Conservation (phyloP, 495 filamentous ascomycete species). For the Aspergillus ellipticus region DNA sequence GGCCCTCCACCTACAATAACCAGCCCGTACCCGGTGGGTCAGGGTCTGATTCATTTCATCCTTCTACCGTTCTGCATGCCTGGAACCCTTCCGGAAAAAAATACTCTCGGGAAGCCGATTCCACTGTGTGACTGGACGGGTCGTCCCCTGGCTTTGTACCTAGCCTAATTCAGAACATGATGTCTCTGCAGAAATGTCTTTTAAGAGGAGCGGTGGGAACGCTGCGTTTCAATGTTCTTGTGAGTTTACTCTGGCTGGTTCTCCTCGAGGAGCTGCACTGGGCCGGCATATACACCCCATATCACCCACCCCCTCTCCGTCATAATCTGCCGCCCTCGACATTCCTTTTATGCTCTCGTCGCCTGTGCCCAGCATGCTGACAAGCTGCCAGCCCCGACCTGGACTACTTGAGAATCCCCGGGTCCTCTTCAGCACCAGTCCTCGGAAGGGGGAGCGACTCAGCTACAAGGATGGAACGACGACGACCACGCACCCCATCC, state of each 20-base stretch:
- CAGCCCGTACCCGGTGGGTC: neutral
- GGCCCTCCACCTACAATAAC: neutral
- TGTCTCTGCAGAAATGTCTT: conserved; percentile 6
- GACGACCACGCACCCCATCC: too few relatives aligned
- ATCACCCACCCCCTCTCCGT: neutral
- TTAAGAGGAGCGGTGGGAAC: conserved; percentile 8
- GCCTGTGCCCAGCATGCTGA: conserved; percentile 10
- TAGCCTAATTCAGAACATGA: conserved; percentile 1
- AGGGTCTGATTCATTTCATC: neutral
- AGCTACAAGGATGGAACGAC: neutral
- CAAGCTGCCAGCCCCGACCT: conserved; percentile 11
- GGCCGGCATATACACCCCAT: neutral
- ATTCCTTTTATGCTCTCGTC: neutral
- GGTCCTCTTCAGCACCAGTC: neutral
- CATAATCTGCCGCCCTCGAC: neutral
- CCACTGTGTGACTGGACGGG: conserved; percentile 1
- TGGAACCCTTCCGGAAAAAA: conserved; percentile 7
- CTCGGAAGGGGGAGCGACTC: neutral
- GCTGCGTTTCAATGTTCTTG: neutral
- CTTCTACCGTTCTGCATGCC: neutral
- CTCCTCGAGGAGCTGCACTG: neutral
- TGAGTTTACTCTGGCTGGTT: conserved; percentile 6
- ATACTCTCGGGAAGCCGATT: conserved; percentile 11
- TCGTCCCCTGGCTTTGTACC: neutral
- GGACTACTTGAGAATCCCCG: neutral